A percentile compares a stretch with the other conserved stretches of the same genome.
Evolutionary conservation across 805 yeast genomes (phyloP).

Genomic region (Lipomyces japonicus): DNA sequence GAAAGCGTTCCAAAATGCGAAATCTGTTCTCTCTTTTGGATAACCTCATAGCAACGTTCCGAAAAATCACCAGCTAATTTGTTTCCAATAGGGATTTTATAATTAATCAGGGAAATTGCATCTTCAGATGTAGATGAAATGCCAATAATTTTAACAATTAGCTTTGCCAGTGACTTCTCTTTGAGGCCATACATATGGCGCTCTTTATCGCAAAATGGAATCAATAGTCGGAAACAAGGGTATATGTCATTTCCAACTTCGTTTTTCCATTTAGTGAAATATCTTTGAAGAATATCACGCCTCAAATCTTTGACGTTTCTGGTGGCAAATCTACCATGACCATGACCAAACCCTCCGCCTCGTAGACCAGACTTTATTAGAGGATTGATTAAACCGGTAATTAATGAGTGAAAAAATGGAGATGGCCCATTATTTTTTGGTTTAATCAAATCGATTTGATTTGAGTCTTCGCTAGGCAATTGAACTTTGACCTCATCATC

Average conservation of each 20-base stretch:
- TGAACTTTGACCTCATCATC: not conserved
- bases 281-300: conserved; percentile 38
- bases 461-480: not conserved
- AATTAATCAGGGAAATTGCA: conserved; percentile 46
- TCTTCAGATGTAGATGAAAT: conserved; percentile 62
- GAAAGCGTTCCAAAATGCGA: conserved; percentile 40
- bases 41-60: conserved; percentile 47
- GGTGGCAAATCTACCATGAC: conserved; percentile 8
- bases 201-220: conserved; percentile 60
- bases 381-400: conserved; percentile 44
- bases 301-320: conserved; percentile 27
- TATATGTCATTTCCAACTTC: conserved; percentile 60
- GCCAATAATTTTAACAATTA: conserved; percentile 48
- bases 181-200: conserved; percentile 56
- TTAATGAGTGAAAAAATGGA: conserved; percentile 44
- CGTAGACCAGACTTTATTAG: conserved; percentile 36
- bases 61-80: conserved; percentile 48
- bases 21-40: conserved; percentile 49
- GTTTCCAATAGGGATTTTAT: conserved; percentile 43
- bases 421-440: conserved; percentile 43
- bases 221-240: conserved; percentile 58
- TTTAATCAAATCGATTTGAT: conserved; percentile 3
- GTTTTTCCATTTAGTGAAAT: conserved; percentile 50
- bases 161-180: conserved; percentile 56
- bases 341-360: conserved; percentile 2